Evolutionary conservation across 2,329 filamentous ascomycete genomes (phyloP), one percentile per base, ranked within the genome.

Genomic region (Colletotrichum trifolii): DNA sequence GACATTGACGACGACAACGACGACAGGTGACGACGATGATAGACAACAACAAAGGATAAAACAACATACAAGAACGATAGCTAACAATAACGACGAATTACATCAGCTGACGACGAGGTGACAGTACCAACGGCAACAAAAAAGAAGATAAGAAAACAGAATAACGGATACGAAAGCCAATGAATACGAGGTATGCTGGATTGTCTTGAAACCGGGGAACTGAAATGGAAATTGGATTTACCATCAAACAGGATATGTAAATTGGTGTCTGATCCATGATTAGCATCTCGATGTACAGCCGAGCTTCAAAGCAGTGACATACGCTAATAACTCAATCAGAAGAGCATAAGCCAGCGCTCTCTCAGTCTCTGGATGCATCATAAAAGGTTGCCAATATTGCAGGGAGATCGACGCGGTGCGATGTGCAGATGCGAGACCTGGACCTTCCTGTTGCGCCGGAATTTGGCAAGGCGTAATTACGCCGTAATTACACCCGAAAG

Each of bases 271-370:
- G 17, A 10, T 9, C 42, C 4, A 17, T 13, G 12, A 36, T 43
- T 39, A 57, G 54, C 34, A 25, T 36, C 17, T 33, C 38, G 10
- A 10, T 15, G 8, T 34, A 15, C 4, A 25, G 33, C 12, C 3
- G 13, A 9, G 33, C 52, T 50, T 15, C 0, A 13, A 13, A 13
- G 8, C 13, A 8, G 25, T 2, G 25, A 25, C 25, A 12, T 49
- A 98, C 84, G 96, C 96, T 72, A 99, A 89, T 69, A 99, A 92
- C 89, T 99, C 96, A 71, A 99, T 92, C 77, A 99, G 92, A 81
- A 99, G 89, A 72, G 94, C 97, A 82, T 99, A 94, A 76, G 95
- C 91, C 80, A 99, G 92, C 85, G 98, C 96, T 82, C 98, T 96
- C 89, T 98, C 95, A 79, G 97, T 86, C 87, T 98, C 96, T 79